Evolutionary conservation across 1,284 basidiomycete species (phyloP).

Genomic region (Porogramme epimiltina): DNA sequence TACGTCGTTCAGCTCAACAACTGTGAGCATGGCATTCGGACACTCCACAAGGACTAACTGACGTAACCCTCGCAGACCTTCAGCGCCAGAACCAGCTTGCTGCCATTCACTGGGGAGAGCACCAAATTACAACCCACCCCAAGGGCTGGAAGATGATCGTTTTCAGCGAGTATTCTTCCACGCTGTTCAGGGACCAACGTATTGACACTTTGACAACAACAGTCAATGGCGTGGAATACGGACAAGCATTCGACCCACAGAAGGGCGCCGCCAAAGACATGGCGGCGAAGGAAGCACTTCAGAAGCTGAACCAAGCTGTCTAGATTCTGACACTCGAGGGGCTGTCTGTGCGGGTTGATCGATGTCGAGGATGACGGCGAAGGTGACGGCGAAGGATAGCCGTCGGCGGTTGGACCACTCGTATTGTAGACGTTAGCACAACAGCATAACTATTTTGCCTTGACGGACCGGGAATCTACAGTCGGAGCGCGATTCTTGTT

Average conservation of each 20-base stretch:
- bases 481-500: too few species aligned
- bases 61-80: conserved; percentile 37
- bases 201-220: background rate
- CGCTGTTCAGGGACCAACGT: background rate
- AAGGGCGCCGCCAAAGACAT: conserved; percentile 53
- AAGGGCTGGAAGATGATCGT: conserved; percentile 53
- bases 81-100: conserved; percentile 30
- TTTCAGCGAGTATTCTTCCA: conserved; percentile 45
- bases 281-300: conserved; percentile 50
- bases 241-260: conserved; percentile 41
- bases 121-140: conserved; percentile 30
- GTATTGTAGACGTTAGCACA: too few species aligned
- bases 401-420: too few species aligned
- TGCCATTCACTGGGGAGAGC: conserved; percentile 44
- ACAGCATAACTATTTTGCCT: too few species aligned
- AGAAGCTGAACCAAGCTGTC: conserved; percentile 20
- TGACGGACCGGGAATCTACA: too few species aligned
- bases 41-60: background rate
- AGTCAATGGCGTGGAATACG: conserved; percentile 53
- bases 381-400: too few species aligned
- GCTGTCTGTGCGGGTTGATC: too few species aligned
- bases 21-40: conserved; percentile 35
- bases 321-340: too few species aligned
- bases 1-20: conserved; percentile 53
- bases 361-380: too few species aligned